Evolutionary conservation across 1,139 yeast species (phyloP), one percentile per base, ranked within the genome.

Genomic region (Yamadazyma blattariae): DNA sequence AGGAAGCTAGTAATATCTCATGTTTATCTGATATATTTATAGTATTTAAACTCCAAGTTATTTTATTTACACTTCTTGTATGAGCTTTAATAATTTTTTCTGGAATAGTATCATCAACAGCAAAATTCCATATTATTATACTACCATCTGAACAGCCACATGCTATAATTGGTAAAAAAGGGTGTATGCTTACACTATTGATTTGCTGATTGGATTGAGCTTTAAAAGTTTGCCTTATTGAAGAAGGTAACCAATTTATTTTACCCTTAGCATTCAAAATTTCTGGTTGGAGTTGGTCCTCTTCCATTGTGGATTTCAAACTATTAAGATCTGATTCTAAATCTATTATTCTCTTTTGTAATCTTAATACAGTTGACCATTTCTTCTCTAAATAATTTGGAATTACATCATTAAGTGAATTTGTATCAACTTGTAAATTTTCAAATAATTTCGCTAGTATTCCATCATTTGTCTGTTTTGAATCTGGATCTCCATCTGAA

Each of bases 281-380:
- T 14, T 36, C 34, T 7, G 47, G 45, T 33, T 57, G 57, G 14
- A 64, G 54, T 33, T 57, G 57, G n/a, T n/a, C n/a, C 14, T 64
- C 54, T 33, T 73, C 78, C n/a, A 74, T 50, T 23, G 74, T 69
- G 3, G 64, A 46, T 34, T 70, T 64, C 37, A 76, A 54, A 31
- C 64, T 59, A 16, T 52, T 46, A 5, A 74, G 56, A 40, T 76
- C 79, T 55, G 55, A 54, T 41, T 69, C 74, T 21, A 71, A 57
- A 37, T 83, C 94, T 38, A 83, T 64, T 32, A 89, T 81, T 50
- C 78, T 75, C 44, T 82, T 76, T 57, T 90, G 97, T 27, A 90
- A 66, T 35, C 96, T 66, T 24, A 87, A 68, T 5, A 90, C 94
- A 0, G 95, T 82, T 1, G 85, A 73, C 97, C 97, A 90, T 61